Evolutionary conservation across 305 asterid species (phyloP).

Genomic region (Fraxinus velutina): DNA sequence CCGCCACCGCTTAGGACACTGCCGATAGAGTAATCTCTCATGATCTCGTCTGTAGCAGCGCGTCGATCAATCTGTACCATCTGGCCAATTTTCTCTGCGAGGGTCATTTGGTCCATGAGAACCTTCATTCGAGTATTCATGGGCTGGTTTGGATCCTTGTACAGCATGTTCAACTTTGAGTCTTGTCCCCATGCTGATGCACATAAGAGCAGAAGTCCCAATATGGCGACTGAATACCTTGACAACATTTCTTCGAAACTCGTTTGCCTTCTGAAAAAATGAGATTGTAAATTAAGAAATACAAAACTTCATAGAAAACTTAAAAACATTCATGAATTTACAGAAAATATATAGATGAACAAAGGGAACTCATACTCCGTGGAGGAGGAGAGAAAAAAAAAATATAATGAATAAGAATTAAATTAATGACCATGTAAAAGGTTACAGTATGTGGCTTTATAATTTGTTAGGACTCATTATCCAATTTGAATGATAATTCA

Average conservation of each 20-base stretch:
- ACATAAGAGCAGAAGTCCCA: not conserved
- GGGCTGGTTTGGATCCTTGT: slow-evolving; percentile 43
- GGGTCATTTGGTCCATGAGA: slow-evolving; percentile 37
- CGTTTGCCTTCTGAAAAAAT: not conserved
- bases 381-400: not conserved
- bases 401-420: not conserved
- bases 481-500: not conserved
- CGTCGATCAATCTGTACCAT: slow-evolving; percentile 44
- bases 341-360: not conserved
- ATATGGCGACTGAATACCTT: not conserved
- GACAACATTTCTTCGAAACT: slow-evolving; percentile 19
- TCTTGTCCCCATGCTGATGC: not conserved
- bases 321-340: not conserved
- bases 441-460: not conserved
- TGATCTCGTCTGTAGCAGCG: slow-evolving; percentile 24
- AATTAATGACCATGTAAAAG: not conserved
- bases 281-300: not conserved
- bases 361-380: not conserved
- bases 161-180: slow-evolving; percentile 19
- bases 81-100: slow-evolving; percentile 45
- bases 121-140: slow-evolving; percentile 22
- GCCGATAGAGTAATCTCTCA: slow-evolving; percentile 38
- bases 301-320: not conserved
- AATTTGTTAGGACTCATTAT: not conserved
- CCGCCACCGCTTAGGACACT: slow-evolving; percentile 47